A percentile compares a stretch with the other conserved stretches of the same genome.
phyloP scores from a whole-genome alignment of 2,329 filamentous ascomycete genomes.

The Lachnellula occidentalis region DNA sequence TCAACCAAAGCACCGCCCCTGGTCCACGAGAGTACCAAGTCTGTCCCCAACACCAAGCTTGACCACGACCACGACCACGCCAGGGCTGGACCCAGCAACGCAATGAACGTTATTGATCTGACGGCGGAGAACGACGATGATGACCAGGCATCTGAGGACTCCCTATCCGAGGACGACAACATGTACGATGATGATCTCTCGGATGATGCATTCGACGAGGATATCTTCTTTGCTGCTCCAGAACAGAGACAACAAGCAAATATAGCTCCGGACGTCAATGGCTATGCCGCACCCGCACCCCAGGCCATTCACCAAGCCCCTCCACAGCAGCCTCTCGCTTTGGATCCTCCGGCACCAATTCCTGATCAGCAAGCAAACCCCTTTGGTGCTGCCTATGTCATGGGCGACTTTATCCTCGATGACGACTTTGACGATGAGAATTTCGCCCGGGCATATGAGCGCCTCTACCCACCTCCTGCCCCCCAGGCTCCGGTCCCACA shows the following conservation, averaged over 20 bases:
- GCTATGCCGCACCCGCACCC: not conserved
- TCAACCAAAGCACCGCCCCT: no score
- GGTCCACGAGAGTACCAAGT: not conserved
- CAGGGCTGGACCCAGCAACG: not conserved
- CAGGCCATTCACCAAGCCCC: not conserved
- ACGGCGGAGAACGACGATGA: conserved; percentile 7
- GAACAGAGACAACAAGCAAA: not conserved
- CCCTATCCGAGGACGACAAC: not conserved
- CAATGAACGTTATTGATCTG: conserved; percentile 6
- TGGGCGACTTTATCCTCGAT: conserved; percentile 7
- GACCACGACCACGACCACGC: not conserved
- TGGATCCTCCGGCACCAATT: not conserved
- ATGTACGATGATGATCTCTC: not conserved
- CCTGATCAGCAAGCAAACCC: not conserved
- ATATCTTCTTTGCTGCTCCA: not conserved
- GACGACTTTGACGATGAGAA: conserved; percentile 9
- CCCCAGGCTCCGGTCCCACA: not conserved
- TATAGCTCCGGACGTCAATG: not conserved
- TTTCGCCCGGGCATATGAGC: not conserved
- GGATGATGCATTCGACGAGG: not conserved
- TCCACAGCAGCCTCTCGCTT: not conserved
- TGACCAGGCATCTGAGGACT: not conserved
- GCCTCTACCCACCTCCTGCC: not conserved
- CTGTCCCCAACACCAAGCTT: not conserved
- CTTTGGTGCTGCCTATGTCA: not conserved